A percentile compares a stretch with the other conserved stretches of the same genome.
Conservation (phyloP, 2,329 filamentous ascomycete genomes). For the Fusarium azukiicola region DNA sequence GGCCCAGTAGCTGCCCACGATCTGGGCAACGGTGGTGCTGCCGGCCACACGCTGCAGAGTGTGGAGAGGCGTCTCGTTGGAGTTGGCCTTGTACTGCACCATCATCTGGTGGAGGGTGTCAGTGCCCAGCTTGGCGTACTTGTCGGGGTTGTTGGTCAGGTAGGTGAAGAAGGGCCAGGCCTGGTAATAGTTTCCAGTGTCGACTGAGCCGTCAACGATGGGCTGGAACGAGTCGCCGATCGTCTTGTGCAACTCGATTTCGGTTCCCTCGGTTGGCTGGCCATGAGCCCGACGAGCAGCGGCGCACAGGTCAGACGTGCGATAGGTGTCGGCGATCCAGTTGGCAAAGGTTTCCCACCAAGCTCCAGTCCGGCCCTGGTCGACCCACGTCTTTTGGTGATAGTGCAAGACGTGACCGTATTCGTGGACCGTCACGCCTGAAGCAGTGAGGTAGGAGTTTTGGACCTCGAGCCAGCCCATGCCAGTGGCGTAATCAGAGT, state of each 20-base stretch:
- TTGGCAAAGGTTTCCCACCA: slow-evolving; percentile 75
- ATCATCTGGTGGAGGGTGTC: slow-evolving; percentile 67
- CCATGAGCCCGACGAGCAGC: slow-evolving; percentile 59
- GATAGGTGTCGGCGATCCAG: slow-evolving; percentile 71
- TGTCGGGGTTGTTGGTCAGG: slow-evolving; percentile 70
- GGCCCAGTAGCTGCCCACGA: slow-evolving; percentile 72
- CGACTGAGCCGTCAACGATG: slow-evolving; percentile 67
- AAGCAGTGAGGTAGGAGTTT: slow-evolving; percentile 59
- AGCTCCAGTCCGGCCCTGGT: slow-evolving; percentile 68
- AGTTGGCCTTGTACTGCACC: slow-evolving; percentile 64
- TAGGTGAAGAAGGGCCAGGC: slow-evolving; percentile 73
- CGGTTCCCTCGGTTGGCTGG: slow-evolving; percentile 59
- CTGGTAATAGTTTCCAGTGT: slow-evolving; percentile 71
- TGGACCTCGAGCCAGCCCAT: slow-evolving; percentile 68
- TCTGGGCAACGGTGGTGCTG: slow-evolving; percentile 58
- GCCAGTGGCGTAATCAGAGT: slow-evolving; percentile 62
- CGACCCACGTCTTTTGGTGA: slow-evolving; percentile 65
- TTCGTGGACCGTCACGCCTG: slow-evolving; percentile 70
- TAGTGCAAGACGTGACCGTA: slow-evolving; percentile 72
- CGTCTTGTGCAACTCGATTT: slow-evolving; percentile 67
- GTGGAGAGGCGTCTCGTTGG: slow-evolving; percentile 73
- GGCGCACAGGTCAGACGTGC: slow-evolving; percentile 67
- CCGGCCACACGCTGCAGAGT: slow-evolving; percentile 64
- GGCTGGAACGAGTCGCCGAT: slow-evolving; percentile 70
- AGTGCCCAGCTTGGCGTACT: slow-evolving; percentile 62